Base-by-base conservation (phyloP, 2,329 filamentous ascomycete genomes). In the Claviceps pazoutovae region DNA sequence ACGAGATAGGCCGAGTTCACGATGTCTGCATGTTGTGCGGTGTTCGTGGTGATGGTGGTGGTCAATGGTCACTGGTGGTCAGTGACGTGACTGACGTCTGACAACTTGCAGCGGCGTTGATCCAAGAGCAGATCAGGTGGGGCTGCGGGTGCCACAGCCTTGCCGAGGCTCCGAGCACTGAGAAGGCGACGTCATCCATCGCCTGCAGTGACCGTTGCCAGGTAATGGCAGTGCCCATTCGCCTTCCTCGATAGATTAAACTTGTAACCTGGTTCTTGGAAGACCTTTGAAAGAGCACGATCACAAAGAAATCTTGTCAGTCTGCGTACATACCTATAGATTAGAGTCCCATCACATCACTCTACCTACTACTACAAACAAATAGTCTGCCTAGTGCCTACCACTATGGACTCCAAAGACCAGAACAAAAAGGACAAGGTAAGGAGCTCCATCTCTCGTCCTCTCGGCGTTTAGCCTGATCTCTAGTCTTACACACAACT, bases 351-450 rank as follows among this genome's bases (percentile, higher is more conserved):
- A n/a, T 38, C 37, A 38, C 37, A 38, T n/a, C n/a, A 44, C 42
- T 30, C 26, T 30, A 30, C 8, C 26, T 30, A 30, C 3, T 30
- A 30, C 9, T 9, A 30, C 26, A 30, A 30, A 11, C 26, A 30
- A 30, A 11, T 30, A 30, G 8, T 8, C 26, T 30, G 9, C n/a
- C 2, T 16, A 34, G 8, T 30, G 9, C n/a, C 2, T 16, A 34
- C 48, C 50, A 54, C 23, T 53, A 59, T 59, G 58, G 54, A 59
- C 45, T 53, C 56, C 47, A 59, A 59, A 36, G 46, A 55, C n/a
- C 56, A 58, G 50, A 47, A 55, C 49, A 53, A 57, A 26, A 56
- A 58, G 44, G 36, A 44, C 43, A 44, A 51, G 43, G 58, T 56
- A 43, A 13, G 54, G 26, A n/a, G 7, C 49, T 23, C 8, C 11